Conservation (phyloP, 805 yeast species). For the Komagataella ulmi region DNA sequence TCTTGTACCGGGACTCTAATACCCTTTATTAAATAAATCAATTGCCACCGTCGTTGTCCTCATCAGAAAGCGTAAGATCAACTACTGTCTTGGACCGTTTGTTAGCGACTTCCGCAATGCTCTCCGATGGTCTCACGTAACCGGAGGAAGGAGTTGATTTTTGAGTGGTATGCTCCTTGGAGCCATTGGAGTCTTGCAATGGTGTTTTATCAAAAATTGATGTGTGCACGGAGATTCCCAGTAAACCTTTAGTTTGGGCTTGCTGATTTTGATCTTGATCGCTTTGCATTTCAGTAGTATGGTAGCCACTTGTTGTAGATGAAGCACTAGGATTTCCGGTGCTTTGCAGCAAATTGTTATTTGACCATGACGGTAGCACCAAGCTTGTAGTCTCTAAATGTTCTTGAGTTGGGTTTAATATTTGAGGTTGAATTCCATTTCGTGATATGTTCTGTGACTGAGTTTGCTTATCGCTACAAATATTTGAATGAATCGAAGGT, state of each 20-base stretch:
- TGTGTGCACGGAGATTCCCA: not conserved
- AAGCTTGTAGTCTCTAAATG: not conserved
- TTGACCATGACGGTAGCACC: not conserved
- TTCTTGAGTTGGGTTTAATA: not conserved
- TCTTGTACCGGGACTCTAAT: constrained; percentile 39
- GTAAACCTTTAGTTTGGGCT: not conserved
- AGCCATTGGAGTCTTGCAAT: not conserved
- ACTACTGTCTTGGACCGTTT: not conserved
- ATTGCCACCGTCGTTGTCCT: not conserved
- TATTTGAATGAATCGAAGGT: not conserved
- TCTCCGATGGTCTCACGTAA: not conserved
- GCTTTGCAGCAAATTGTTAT: not conserved
- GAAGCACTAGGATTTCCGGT: not conserved
- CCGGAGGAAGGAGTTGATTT: not conserved
- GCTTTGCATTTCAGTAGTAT: not conserved
- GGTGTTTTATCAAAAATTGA: not conserved
- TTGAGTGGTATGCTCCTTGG: not conserved
- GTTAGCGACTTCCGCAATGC: not conserved
- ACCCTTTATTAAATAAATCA: constrained; percentile 36
- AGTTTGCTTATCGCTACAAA: not conserved
- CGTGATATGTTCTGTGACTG: not conserved
- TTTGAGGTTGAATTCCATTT: not conserved
- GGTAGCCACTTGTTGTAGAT: not conserved
- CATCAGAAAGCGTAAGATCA: not conserved
- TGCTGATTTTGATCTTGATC: not conserved